Percentiles rank a stretch among this genome's conserved stretches.
phyloP scores from a whole-genome alignment of 2,329 filamentous ascomycete species.

The Parascedosporium putredinis region DNA sequence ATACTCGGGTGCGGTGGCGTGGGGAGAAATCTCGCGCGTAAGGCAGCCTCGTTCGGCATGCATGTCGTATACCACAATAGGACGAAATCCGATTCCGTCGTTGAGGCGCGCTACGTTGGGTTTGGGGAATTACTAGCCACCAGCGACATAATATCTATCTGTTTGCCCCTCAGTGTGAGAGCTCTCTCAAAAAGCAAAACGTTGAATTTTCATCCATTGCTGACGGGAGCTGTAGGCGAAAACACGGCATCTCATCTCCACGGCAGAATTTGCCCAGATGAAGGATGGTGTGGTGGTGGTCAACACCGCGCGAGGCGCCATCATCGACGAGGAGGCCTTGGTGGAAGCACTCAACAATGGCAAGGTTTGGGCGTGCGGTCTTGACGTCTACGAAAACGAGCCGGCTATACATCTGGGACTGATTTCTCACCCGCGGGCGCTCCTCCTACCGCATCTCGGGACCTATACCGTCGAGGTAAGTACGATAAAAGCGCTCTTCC shows the following conservation, averaged over 20 bases:
- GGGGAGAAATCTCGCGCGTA: slow-evolving; percentile 35
- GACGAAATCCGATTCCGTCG: background rate
- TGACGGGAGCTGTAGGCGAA: background rate
- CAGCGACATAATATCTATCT: slow-evolving; percentile 44
- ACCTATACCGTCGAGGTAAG: slow-evolving; percentile 47
- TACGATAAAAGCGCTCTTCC: slow-evolving; percentile 18
- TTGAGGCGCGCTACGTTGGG: slow-evolving; percentile 23
- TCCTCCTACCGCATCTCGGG: slow-evolving; percentile 58
- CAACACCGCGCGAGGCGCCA: slow-evolving; percentile 46
- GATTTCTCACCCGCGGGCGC: slow-evolving; percentile 45
- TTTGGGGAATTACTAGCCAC: slow-evolving; percentile 43
- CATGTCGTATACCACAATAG: slow-evolving; percentile 49
- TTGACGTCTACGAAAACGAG: slow-evolving; percentile 49
- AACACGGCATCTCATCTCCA: slow-evolving; percentile 42
- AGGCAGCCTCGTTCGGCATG: slow-evolving; percentile 45
- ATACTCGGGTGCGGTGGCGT: slow-evolving; percentile 53
- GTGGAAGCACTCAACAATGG: slow-evolving; percentile 41
- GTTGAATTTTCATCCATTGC: no score
- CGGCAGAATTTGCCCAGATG: slow-evolving; percentile 38
- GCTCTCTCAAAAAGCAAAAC: background rate
- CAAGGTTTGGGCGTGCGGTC: slow-evolving; percentile 41
- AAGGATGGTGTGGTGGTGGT: slow-evolving; percentile 46
- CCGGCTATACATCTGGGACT: slow-evolving; percentile 52
- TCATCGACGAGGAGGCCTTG: slow-evolving; percentile 46
- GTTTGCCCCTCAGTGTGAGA: slow-evolving; percentile 38